phyloP scores from a whole-genome alignment of 75 land plant genomes.

The Selaginella tamariscina region DNA sequence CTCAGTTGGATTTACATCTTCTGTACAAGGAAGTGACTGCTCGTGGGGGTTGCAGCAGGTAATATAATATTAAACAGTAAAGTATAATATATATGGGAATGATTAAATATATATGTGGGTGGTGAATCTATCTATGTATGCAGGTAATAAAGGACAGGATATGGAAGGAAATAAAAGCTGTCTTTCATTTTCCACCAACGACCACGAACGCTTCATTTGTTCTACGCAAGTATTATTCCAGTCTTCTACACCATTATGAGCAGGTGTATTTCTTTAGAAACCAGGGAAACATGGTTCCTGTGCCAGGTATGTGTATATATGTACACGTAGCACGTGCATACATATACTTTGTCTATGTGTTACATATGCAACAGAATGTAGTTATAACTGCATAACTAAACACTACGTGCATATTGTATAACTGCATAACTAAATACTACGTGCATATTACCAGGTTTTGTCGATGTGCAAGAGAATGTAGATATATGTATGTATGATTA shows the following conservation, averaged over 20 bases:
- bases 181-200: slow-evolving; percentile 4
- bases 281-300: slow-evolving; percentile 39
- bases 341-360: no score
- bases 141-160: slow-evolving; percentile 10
- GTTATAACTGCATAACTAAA: no score
- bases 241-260: slow-evolving; percentile 11
- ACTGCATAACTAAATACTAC: no score
- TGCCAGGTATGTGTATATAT: slow-evolving; percentile 51
- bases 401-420: no score
- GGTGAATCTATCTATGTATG: not conserved
- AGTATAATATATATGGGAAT: no score
- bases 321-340: no score
- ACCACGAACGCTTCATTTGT: slow-evolving; percentile 6
- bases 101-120: no score
- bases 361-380: no score
- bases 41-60: slow-evolving; percentile 82
- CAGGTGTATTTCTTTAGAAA: slow-evolving; percentile 7
- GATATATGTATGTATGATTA: no score
- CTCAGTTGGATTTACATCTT: slow-evolving; percentile 63
- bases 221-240: slow-evolving; percentile 11
- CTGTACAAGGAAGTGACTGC: slow-evolving; percentile 62
- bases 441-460: no score
- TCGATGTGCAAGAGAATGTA: no score
- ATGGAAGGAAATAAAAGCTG: slow-evolving; percentile 5
- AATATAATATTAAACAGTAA: no score